A percentile compares a stretch with the other conserved stretches of the same genome.
phyloP scores from a whole-genome alignment of 2,329 filamentous ascomycete genomes.

The Colletotrichum simmondsii region DNA sequence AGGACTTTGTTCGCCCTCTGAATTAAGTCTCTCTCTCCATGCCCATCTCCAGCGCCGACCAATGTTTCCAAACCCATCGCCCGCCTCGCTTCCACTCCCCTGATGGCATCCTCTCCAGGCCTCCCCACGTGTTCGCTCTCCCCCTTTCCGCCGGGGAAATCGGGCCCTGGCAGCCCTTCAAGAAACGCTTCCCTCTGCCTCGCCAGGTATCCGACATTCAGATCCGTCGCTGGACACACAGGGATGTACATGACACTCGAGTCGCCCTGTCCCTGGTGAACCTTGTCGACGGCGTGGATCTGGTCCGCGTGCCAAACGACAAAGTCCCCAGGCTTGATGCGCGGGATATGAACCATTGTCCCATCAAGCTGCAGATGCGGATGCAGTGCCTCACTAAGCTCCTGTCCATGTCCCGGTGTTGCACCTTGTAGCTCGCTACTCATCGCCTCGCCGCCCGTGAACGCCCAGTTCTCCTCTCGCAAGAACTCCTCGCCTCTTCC shows the following conservation, averaged over 20 bases:
- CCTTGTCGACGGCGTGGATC: conserved; percentile 86
- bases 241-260: conserved; percentile 92
- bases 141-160: conserved; percentile 78
- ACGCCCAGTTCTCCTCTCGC: conserved; percentile 68
- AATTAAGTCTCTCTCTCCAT: conserved; percentile 50
- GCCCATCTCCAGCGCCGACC: conserved; percentile 34
- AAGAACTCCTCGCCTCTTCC: conserved; percentile 50
- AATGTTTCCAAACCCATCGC: conserved; percentile 59
- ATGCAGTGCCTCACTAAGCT: conserved; percentile 72
- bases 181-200: conserved; percentile 79
- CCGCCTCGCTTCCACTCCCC: conserved; percentile 47
- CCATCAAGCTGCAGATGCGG: conserved; percentile 75
- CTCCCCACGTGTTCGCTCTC: conserved; percentile 66
- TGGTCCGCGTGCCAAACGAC: conserved; percentile 87
- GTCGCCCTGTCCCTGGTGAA: conserved; percentile 77
- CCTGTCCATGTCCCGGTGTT: conserved; percentile 74
- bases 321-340: conserved; percentile 78
- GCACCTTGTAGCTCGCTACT: conserved; percentile 76
- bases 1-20: conserved; percentile 56
- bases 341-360: conserved; percentile 79
- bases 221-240: conserved; percentile 81
- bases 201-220: conserved; percentile 77
- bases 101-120: conserved; percentile 51
- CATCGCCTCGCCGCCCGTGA: conserved; percentile 58
- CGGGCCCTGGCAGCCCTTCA: conserved; percentile 73